Base-by-base conservation (phyloP, 495 filamentous ascomycete species). In the Alectoria sarmentosa region DNA sequence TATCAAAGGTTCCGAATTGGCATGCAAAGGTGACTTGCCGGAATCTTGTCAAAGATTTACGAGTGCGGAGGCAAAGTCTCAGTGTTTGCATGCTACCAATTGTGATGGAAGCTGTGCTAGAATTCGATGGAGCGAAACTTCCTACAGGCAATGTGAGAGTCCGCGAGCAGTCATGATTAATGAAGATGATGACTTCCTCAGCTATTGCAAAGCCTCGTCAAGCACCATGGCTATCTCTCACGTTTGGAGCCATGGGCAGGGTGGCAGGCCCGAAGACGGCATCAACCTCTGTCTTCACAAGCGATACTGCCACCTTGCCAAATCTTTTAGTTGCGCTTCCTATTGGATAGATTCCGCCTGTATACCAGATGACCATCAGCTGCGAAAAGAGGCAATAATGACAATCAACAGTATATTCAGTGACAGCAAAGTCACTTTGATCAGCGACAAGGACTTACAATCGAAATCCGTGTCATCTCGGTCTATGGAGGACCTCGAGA, bases 161-260 rank as follows among this genome's bases (percentile, higher is more conserved):
- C 41, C 55, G 15, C 52, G 65, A 59, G 65, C 60, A 4, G 60
- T 67, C 8, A 49, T 10, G 17, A 23, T 28, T 21, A 39, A 57
- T n/a, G 55, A 26, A 34, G 30, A 23, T 38, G 19, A 21, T 37
- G 46, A 55, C 26, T 17, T 26, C 5, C 60, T 67, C 19, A 17
- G 34, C 28, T 70, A 70, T 46, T 66, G 67, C 44, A 28, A 59
- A 48, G 68, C 64, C 36, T 41, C 66, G 8, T 26, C 49, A 23
- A 37, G 42, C 9, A 68, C 66, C 39, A 39, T 73, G 28, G 65
- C 71, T 14, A 65, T 73, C 32, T 71, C 69, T 36, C 71, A 73
- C 62, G 71, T 73, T 13, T 73, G 71, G 71, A 70, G 66, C 30
- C 72, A 73, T 68, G 64, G 71, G 30, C 57, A 71, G 69, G 68